Evolutionary conservation across 768 basidiomycete genomes (phyloP), one percentile per base, ranked within the genome.

Genomic region (Antrodiella citrinella): DNA sequence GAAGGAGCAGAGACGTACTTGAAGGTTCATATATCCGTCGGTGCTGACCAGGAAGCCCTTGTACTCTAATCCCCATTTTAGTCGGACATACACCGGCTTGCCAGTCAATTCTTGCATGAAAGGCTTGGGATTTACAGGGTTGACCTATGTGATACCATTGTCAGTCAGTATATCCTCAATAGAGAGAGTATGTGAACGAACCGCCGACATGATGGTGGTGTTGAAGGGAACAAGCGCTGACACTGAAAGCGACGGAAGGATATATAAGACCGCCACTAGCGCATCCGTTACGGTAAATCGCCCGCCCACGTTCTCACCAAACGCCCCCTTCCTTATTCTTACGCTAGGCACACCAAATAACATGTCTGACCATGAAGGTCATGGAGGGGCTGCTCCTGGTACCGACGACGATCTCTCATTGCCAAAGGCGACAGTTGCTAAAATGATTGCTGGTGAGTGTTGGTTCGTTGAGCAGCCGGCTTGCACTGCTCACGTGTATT

Each of bases 21-120:
- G 96, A 44, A 99, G 80, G 67, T 99, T 99, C 96, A 98, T 98
- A 72, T 96, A 99, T 11, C 91, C 91, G 69, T 99, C 96, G 4
- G 96, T 97, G 62, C 91, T 94, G 57, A 99, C 96, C 55, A 99
- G 78, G 73, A 96, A 99, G 40, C 96, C 96, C 73, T 93, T 96
- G 77, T 98, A 98, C 65, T 98, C 93, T 46, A 97, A 77, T 54
- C 96, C 96, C 96, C 96, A 99, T 73, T 99, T 99, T 62, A 99
- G 80, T 53, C 82, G 81, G 55, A 98, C 96, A 62, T 83, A 89
- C 42, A 98, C 91, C 35, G 87, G 85, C 74, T 99, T 97, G 55
- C 96, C 96, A 22, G 96, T 97, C 58, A 98, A 83, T 67, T 96
- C 94, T 72, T 97, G 93, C 62, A 99, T 78, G 74, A 98, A 98